A percentile compares a stretch with the other conserved stretches of the same genome.
Evolutionary conservation across 2,329 filamentous ascomycete genomes (phyloP).

Genomic region (Paecilomyces niveus): DNA sequence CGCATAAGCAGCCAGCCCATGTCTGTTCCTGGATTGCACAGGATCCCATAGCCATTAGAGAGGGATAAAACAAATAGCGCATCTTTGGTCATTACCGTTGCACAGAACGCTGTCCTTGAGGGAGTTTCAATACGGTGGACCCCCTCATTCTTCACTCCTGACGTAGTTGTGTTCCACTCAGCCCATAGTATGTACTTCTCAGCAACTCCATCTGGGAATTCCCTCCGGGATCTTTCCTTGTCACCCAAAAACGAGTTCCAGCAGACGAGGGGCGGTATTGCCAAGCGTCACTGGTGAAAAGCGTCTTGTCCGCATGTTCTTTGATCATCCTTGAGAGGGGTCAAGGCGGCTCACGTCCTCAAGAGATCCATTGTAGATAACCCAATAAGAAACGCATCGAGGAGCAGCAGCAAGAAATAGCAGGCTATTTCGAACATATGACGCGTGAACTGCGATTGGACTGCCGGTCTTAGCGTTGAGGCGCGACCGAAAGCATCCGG

Average conservation of each 20-base stretch:
- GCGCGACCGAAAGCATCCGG: background rate
- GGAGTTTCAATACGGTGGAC: background rate
- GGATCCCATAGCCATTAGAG: background rate
- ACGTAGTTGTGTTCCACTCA: background rate
- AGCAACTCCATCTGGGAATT: background rate
- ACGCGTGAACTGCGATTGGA: background rate
- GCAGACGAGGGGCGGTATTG: background rate
- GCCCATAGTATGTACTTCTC: background rate
- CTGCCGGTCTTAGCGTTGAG: background rate
- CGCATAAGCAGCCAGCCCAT: background rate
- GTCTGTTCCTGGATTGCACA: background rate
- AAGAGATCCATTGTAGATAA: background rate
- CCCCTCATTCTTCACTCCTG: background rate
- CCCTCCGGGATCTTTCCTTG: background rate
- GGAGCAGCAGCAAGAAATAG: background rate
- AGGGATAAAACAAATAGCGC: background rate
- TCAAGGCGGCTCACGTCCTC: background rate
- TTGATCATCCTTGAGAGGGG: background rate
- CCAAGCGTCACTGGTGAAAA: background rate
- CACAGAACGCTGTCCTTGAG: background rate
- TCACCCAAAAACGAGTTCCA: background rate
- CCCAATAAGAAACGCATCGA: background rate
- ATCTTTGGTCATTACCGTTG: background rate
- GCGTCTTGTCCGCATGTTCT: background rate
- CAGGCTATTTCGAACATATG: background rate